Percentiles rank a stretch among this genome's conserved stretches.
phyloP scores from a whole-genome alignment of 2,329 filamentous ascomycete species.

The Penicillium sp. region DNA sequence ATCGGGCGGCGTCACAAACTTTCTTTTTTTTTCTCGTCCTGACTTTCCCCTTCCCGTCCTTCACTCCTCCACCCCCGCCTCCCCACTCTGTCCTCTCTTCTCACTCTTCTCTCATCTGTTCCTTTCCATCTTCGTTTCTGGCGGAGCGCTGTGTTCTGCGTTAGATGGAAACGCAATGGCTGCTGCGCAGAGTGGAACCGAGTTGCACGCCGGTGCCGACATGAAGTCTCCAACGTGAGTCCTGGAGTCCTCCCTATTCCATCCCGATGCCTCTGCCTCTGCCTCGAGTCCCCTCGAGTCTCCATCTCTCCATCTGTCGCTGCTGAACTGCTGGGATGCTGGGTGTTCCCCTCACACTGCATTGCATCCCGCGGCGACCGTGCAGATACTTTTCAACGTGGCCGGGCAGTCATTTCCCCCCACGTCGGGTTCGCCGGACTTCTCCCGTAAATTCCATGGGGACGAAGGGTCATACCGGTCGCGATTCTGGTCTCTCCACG shows the following conservation, averaged over 20 bases:
- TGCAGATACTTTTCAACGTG: conserved; percentile 11
- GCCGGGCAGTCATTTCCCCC: too few species aligned
- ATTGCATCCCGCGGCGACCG: conserved; percentile 19
- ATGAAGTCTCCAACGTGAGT: conserved; percentile 65
- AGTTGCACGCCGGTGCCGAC: conserved; percentile 58
- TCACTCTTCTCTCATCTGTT: conserved; percentile 8
- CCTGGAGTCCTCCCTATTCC: too few species aligned
- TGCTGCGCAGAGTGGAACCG: conserved; percentile 51
- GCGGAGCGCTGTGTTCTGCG: conserved; percentile 5
- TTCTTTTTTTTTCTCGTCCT: conserved; percentile 22
- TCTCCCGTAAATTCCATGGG: conserved; percentile 4
- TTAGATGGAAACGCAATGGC: conserved; percentile 49
- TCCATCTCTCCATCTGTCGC: too few species aligned
- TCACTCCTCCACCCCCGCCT: conserved; percentile 11
- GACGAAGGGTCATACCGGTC: conserved; percentile 8
- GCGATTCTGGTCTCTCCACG: not conserved
- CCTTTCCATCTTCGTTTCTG: conserved; percentile 16
- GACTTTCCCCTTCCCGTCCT: conserved; percentile 10
- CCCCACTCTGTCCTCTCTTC: conserved; percentile 1
- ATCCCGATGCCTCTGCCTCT: not conserved
- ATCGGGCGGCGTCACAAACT: conserved; percentile 28
- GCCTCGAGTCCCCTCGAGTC: not conserved
- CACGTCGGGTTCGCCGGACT: conserved; percentile 9
- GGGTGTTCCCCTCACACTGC: conserved; percentile 20
- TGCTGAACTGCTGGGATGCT: too few species aligned